These are phyloP conservation scores for Microbotryum violaceum DNA, from an alignment of 1,284 basidiomycete genomes.

Conservation along the genomic window DNA sequence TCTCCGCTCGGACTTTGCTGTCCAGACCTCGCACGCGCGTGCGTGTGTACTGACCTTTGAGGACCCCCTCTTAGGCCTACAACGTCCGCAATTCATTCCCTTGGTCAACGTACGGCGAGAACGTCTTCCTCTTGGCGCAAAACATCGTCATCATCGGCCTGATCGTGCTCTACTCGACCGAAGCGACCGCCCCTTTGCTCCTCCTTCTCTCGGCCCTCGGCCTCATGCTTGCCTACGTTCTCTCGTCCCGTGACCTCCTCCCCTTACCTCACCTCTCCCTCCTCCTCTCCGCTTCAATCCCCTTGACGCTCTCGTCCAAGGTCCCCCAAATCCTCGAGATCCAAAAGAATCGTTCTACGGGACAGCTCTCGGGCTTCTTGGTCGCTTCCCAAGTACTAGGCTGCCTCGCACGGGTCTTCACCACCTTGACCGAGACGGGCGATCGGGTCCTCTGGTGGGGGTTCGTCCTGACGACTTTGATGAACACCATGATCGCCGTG, in stretches of 20 bases:
- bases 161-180: conserved; percentile 55
- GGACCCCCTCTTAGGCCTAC: conserved; percentile 46
- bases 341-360: conserved; percentile 62
- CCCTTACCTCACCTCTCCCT: conserved; percentile 51
- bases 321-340: conserved; percentile 80
- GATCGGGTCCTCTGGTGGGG: conserved; percentile 70
- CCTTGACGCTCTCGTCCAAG: conserved; percentile 76
- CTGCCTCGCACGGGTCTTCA: conserved; percentile 80
- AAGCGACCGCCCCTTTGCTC: conserved; percentile 29
- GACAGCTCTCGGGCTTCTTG: conserved; percentile 81
- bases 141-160: conserved; percentile 74
- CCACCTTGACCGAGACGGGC: conserved; percentile 74
- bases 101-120: conserved; percentile 93
- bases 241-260: conserved; percentile 43
- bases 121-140: conserved; percentile 76
- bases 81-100: conserved; percentile 74
- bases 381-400: conserved; percentile 60
- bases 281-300: conserved; percentile 55
- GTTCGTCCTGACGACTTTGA: conserved; percentile 65
- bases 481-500: conserved; percentile 68
- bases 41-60: too few relatives aligned
- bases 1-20: too few relatives aligned
- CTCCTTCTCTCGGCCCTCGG: conserved; percentile 44
- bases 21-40: too few relatives aligned
- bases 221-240: conserved; percentile 40